Evolutionary conservation across 345 rosid genomes (phyloP).

Genomic region (Linum lewisii): DNA sequence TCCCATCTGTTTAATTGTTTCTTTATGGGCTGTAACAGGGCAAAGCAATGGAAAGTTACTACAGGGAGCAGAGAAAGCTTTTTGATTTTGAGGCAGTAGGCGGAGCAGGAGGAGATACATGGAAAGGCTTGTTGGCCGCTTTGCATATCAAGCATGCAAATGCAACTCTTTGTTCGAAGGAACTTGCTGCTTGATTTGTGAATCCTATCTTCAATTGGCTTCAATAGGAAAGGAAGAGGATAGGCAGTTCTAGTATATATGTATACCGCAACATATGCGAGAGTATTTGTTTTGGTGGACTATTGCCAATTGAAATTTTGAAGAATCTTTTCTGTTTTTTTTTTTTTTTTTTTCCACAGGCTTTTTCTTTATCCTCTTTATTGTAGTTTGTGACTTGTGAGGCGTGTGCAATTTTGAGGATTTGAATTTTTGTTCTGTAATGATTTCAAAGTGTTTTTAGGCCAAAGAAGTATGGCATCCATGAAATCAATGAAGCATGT

Average conservation of each 20-base stretch:
- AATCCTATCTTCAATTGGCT: not conserved
- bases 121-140: conserved; percentile 82
- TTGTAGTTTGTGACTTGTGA: not conserved
- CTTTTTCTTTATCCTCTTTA: no score
- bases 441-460: not conserved
- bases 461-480: not conserved
- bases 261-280: not conserved
- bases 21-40: conserved; percentile 26
- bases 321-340: no score
- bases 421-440: not conserved
- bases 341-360: not conserved
- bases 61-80: conserved; percentile 65
- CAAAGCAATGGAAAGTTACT: conserved; percentile 74
- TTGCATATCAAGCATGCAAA: conserved; percentile 37
- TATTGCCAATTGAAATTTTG: not conserved
- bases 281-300: not conserved
- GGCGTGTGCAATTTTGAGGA: not conserved
- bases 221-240: no score
- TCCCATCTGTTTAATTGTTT: conserved; percentile 1
- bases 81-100: conserved; percentile 53
- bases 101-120: conserved; percentile 63
- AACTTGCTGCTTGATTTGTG: conserved; percentile 17
- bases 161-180: conserved; percentile 10
- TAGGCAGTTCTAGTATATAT: not conserved
- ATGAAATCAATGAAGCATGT: not conserved